phyloP scores from a whole-genome alignment of 805 yeast genomes.

The Metschnikowia continentalis region DNA sequence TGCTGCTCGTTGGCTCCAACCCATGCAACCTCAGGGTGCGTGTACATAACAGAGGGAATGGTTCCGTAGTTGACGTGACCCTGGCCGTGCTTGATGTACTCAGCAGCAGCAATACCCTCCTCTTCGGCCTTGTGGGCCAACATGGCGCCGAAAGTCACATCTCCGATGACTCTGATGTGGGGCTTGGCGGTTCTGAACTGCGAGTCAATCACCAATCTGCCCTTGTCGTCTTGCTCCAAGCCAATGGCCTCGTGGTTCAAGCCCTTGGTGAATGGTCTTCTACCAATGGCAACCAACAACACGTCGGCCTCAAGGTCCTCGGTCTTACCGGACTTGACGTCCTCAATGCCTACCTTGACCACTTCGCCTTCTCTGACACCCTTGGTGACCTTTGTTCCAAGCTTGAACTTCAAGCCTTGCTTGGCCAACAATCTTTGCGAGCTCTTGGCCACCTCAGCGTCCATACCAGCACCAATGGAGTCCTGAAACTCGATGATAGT shows the following conservation, averaged over 20 bases:
- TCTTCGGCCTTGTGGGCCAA: constrained; percentile 99
- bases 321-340: constrained; percentile 78
- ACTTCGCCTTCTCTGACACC: constrained; percentile 87
- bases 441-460: constrained; percentile 85
- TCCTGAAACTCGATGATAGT: constrained; percentile 88
- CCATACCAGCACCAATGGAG: constrained; percentile 98
- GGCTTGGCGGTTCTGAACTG: constrained; percentile 89
- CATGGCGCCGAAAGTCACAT: constrained; percentile 98
- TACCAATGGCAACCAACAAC: constrained; percentile 94
- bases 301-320: constrained; percentile 85
- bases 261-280: constrained; percentile 94
- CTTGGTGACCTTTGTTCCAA: constrained; percentile 83
- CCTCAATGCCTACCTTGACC: constrained; percentile 85
- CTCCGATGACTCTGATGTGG: constrained; percentile 97
- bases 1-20: constrained; percentile 95
- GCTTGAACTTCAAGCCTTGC: constrained; percentile 92
- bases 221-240: constrained; percentile 84
- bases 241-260: constrained; percentile 85
- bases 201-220: constrained; percentile 90
- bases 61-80: constrained; percentile 98
- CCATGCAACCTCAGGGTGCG: constrained; percentile 99
- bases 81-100: constrained; percentile 85
- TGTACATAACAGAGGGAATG: constrained; percentile 98
- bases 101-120: constrained; percentile 98
- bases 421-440: constrained; percentile 86